Base-by-base conservation (phyloP, 371 early-diverging fungal species). In the Mucor irregularis region DNA sequence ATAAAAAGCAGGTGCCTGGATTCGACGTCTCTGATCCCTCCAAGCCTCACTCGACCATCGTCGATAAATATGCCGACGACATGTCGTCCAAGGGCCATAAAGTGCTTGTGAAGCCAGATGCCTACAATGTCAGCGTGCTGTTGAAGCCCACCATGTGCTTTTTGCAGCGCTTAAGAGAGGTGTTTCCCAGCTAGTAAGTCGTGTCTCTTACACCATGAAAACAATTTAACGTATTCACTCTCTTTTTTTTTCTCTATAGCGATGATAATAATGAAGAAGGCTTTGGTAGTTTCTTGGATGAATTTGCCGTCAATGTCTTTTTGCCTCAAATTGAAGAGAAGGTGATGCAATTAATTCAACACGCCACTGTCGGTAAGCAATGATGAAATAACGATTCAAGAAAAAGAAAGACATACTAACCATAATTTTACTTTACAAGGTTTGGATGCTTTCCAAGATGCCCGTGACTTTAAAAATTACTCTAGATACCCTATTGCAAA, bases 291-390 rank as follows among this genome's bases (percentile, higher is more conserved):
- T 92, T 90, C 71, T 64, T 92, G 50, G 87, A 92, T 49, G 91
- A 92, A 29, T 91, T 90, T 76, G 79, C 90, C 19, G 63, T 86
- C 45, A 86, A 83, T 62, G 84, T 87, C 13, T 92, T 88, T 53
- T 60, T 91, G 29, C 90, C 90, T 10, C 83, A 86, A 47, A 83
- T 90, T 53, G 89, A 90, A 56, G 84, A 87, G 43, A 80, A 85
- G 37, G 85, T 89, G 3, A 68, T 87, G 73, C 78, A 81, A 25
- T 80, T 87, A 39, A 85, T 89, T 43, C 82, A 84, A 39, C 69
- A 78, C 35, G 84, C 82, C 37, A 87, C 89, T 14, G 80, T 78
- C 43, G 90, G 90, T 85, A 70, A 43, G 62, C 46, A 17, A 19
- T 5, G 29, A 16, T 17, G 1, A 42, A 42, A 3, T 60, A 2